phyloP scores from a whole-genome alignment of 1,284 basidiomycete genomes.

The Sanghuangporus baumii region DNA sequence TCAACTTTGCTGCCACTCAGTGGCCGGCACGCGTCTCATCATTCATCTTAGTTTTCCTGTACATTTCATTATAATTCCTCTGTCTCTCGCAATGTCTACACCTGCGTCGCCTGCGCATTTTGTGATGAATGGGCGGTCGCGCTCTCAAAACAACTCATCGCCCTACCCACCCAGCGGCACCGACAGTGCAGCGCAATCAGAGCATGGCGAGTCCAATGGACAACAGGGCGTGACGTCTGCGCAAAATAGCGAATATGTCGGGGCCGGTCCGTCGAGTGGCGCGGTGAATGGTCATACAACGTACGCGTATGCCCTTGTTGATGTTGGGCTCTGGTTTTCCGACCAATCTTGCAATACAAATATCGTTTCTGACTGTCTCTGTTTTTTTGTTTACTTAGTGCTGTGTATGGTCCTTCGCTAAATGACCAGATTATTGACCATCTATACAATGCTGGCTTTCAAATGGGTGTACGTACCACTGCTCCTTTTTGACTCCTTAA shows the following conservation, averaged over 20 bases:
- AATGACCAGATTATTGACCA: constrained; percentile 70
- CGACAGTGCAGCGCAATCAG: neutral
- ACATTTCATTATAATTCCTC: neutral
- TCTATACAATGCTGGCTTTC: constrained; percentile 72
- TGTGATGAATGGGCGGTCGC: constrained; percentile 7
- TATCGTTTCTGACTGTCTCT: neutral
- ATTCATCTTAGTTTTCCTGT: neutral
- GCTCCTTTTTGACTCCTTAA: constrained; percentile 12
- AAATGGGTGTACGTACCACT: constrained; percentile 51
- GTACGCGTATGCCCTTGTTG: neutral
- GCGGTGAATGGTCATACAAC: constrained; percentile 11
- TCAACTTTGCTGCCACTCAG: neutral
- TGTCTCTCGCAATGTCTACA: constrained; percentile 9
- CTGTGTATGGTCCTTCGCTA: constrained; percentile 35
- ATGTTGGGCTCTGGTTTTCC: neutral
- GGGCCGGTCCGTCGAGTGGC: constrained; percentile 11
- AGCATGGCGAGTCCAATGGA: neutral
- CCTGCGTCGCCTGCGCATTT: constrained; percentile 5
- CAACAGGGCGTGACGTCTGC: neutral
- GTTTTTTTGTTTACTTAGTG: neutral
- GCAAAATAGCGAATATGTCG: constrained; percentile 5
- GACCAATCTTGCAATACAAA: neutral
- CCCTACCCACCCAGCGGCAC: neutral
- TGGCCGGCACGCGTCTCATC: neutral
- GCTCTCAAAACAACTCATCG: constrained; percentile 4